Evolutionary conservation across 2,329 filamentous ascomycete genomes (phyloP).

Genomic region (Hortaea werneckii): DNA sequence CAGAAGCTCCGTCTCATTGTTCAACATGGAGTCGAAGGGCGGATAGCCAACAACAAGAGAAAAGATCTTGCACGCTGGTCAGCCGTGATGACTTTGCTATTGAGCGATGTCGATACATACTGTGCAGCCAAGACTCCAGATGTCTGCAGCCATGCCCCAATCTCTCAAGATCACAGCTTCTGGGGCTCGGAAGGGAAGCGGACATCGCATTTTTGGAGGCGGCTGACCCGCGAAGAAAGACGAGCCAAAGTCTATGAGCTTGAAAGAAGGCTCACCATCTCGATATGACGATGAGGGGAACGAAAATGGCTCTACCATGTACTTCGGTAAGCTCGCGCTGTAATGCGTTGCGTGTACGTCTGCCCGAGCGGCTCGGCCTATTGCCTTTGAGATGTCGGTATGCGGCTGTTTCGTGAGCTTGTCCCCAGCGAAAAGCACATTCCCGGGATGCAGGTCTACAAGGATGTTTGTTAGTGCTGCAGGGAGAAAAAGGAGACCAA

Average conservation of each 20-base stretch:
- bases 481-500: neutral
- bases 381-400: neutral
- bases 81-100: too few relatives aligned
- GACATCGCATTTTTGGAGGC: neutral
- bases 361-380: neutral
- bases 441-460: neutral
- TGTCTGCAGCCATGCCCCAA: neutral
- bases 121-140: conserved; percentile 1
- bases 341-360: neutral
- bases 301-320: neutral
- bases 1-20: neutral
- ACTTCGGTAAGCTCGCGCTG: neutral
- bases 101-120: neutral
- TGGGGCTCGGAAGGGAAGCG: neutral
- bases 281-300: neutral
- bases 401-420: neutral
- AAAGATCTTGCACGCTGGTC: neutral
- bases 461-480: neutral
- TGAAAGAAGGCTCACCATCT: neutral
- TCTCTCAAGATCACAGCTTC: neutral
- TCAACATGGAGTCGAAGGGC: neutral
- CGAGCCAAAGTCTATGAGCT: conserved; percentile 1
- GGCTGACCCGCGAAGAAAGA: neutral
- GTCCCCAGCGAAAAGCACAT: neutral
- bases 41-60: neutral